Base-by-base conservation (phyloP, 2,329 filamentous ascomycete genomes). In the Aspergillus unguis region DNA sequence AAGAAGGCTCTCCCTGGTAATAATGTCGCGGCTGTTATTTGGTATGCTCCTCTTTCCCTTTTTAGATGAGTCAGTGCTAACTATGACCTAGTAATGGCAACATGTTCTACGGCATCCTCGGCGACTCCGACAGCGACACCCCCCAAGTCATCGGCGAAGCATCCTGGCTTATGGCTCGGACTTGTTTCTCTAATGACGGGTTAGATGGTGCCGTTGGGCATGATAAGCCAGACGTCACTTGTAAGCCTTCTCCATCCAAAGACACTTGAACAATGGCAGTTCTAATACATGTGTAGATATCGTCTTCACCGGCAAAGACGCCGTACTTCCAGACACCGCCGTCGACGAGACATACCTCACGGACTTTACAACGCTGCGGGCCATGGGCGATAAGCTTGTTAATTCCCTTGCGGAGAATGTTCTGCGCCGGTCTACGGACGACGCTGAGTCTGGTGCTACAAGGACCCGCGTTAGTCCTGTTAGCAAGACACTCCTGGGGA, bases 91-190 rank as follows among this genome's bases (percentile, higher is more conserved):
- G 66, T 33, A 49, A 65, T 11, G 62, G 62, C 6, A 65, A 68
- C 5, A 69, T 69, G 63, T 68, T 65, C 50, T 69, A 68, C 38
- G 66, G 66, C 1, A 66, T 69, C 28, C 62, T 63, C n/a, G 66
- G 66, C 3, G 66, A 69, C 42, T 57, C 65, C 5, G 59, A 69
- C 47, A 62, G 63, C 3, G 61, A 68, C 38, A 37, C 29, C 5
- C 66, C 66, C 4, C 42, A 68, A 37, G 62, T 67, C 11, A 68
- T 64, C 7, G 66, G 66, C 4, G 66, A 69, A 43, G 66, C 65
- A 6, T 69, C 66, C 2, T 69, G 66, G 66, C 38, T 69, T n/a
- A 65, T 69, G 63, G 66, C 66, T 7, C 62, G 65, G 2, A 65
- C 65, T 1, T 69, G 66, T 17, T 69, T 69, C 53, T 66, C 66